Evolutionary conservation across 306 rosid genomes (phyloP), one percentile per base, ranked within the genome.

Genomic region (Astragalus glycyphyllos): DNA sequence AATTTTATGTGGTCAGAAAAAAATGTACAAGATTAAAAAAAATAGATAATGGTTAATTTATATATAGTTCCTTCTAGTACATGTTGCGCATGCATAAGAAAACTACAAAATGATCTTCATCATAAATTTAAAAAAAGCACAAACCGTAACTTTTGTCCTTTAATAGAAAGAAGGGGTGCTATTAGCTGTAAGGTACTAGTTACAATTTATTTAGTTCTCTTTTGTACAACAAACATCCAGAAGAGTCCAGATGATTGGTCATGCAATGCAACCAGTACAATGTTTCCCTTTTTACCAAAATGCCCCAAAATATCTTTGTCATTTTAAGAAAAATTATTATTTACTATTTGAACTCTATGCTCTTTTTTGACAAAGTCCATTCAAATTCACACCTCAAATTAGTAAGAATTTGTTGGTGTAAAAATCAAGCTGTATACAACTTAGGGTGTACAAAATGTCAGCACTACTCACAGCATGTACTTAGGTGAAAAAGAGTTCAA

Each of bases 301-400:
- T 76, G 53, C 76, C 81, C 66, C 26, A 63, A 65, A 81, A 77
- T 77, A 80, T 80, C 80, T 80, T 26, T 5, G 9, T 5, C 42
- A 16, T 16, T 16, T 59, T 12, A 34, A 12, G 40, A 11, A 34
- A 71, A 41, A 13, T 7, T 0, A 2, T 26, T 37, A 64, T 13
- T 11, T 1, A 11, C 7, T 15, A 14, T 32, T 35, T 67, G 7
- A 32, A 49, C 10, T n/a, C 15, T 6, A 32, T 0, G 45, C 44
- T 14, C 6, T 26, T 7, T 38, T 68, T 42, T 41, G 26, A 40
- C 64, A 73, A 49, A 11, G 64, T 62, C 62, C 9, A 44, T 11
- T 44, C 8, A 32, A 51, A 62, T 61, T 54, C 15, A 69, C 11
- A 1, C 9, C 63, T 20, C 2, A 46, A 71, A 37, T 56, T 23